phyloP scores from a whole-genome alignment of 2,329 filamentous ascomycete species.

The Exophiala bonariae region DNA sequence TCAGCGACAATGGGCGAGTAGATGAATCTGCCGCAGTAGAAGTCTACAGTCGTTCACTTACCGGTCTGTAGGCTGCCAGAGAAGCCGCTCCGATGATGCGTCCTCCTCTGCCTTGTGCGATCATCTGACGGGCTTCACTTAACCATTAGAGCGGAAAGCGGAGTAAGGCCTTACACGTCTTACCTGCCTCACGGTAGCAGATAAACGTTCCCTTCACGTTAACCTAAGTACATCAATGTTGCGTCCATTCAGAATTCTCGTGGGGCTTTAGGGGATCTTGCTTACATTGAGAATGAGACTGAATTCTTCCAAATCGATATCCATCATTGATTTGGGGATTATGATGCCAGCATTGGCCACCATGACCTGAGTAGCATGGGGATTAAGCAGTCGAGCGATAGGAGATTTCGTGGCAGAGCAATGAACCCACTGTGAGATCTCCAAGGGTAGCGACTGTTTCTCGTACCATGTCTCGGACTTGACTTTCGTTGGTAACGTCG shows the following conservation, averaged over 20 bases:
- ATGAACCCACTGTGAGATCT: slow-evolving; percentile 1
- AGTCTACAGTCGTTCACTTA: background rate
- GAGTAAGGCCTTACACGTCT: background rate
- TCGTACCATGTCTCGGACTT: slow-evolving; percentile 6
- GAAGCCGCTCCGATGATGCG: slow-evolving; percentile 48
- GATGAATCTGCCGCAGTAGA: background rate
- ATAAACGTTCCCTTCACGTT: slow-evolving; percentile 67
- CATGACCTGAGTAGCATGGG: slow-evolving; percentile 41
- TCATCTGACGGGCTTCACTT: slow-evolving; percentile 58
- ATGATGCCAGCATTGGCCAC: slow-evolving; percentile 64
- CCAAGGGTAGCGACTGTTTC: slow-evolving; percentile 2
- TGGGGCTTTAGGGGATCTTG: slow-evolving; percentile 44
- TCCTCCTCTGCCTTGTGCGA: slow-evolving; percentile 53
- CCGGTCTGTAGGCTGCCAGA: background rate
- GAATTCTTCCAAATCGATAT: slow-evolving; percentile 5
- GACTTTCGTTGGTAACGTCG: slow-evolving; percentile 4
- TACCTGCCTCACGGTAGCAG: slow-evolving; percentile 57
- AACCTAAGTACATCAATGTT: slow-evolving; percentile 61
- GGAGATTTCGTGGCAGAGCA: background rate
- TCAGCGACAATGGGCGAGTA: background rate
- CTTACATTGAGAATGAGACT: slow-evolving; percentile 3
- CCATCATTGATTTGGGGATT: slow-evolving; percentile 46
- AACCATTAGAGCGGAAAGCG: slow-evolving; percentile 1
- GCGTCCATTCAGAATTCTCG: slow-evolving; percentile 56
- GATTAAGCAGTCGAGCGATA: no score